Base-by-base conservation (phyloP, 257 asterid genomes). In the Cordia subcordata region DNA sequence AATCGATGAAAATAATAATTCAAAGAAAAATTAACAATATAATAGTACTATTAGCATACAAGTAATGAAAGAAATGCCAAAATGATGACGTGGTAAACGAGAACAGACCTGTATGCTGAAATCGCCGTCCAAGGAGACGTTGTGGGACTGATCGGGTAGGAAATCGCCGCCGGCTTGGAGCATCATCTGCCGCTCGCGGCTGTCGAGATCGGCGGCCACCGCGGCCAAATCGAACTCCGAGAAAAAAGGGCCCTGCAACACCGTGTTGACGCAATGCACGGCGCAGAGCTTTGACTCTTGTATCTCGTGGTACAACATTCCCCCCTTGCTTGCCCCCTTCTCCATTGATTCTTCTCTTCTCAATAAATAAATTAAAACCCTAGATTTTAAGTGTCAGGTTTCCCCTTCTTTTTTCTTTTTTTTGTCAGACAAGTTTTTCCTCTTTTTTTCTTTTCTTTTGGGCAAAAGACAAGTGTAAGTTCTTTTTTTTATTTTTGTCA, bases 251-350 rank as follows among this genome's bases (percentile, higher is more conserved):
- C 99, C 97, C 68, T 93, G 99, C 84, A 93, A 66, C 66, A 80
- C 97, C 54, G 99, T 87, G 82, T 89, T 93, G 23, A 89, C 97
- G 80, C 99, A 93, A 73, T 93, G 99, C 68, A 89, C 94, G 5
- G 96, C 97, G 78, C 99, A 93, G 21, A 93, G 95, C 90, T 89
- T 89, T 69, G 97, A 89, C 79, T 93, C 99, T 72, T 93, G 99
- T 74, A 93, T 96, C 85, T 93, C 99, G 65, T 93, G 99, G 95
- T 93, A 93, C 94, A 93, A 75, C 90, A 93, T 68, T 18, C 97
- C 97, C 0, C 96, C 96, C 62, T 88, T 88, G 84, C 89, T 86
- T 49, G 75, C 75, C 27, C 75, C 84, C 55, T 76, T 82, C 63
- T 8, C 47, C 47, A 42, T 42, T 45, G 0, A 63, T 27, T 55